Conservation (phyloP, 1,284 basidiomycete genomes). For the Puccinia coronata region DNA sequence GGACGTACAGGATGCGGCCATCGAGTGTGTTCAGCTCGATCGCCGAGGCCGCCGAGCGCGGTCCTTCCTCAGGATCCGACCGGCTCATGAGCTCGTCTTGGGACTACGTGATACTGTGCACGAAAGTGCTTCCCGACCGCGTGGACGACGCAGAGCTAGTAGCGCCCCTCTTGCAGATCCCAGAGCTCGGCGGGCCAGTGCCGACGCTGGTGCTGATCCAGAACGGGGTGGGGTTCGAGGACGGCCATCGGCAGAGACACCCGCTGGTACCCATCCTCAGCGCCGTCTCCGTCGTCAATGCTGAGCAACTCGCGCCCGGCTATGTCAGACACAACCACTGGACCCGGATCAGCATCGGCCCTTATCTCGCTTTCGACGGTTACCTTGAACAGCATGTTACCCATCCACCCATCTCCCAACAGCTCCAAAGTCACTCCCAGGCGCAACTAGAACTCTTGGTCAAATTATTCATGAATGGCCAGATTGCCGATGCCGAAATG, state of each 20-base stretch:
- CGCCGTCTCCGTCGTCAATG: conserved; percentile 61
- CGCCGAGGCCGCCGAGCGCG: conserved; percentile 51
- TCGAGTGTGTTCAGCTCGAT: conserved; percentile 58
- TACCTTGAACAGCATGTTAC: conserved; percentile 34
- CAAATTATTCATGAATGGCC: conserved; percentile 57
- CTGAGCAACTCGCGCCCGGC: conserved; percentile 59
- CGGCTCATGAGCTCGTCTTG: conserved; percentile 54
- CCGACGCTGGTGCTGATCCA: conserved; percentile 60
- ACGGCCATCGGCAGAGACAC: conserved; percentile 58
- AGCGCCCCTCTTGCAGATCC: conserved; percentile 55
- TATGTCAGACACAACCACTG: conserved; percentile 61
- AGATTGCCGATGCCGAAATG: conserved; percentile 60
- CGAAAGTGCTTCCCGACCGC: conserved; percentile 61
- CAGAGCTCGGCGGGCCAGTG: conserved; percentile 49
- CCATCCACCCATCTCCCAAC: conserved; percentile 31
- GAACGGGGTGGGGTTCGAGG: conserved; percentile 62
- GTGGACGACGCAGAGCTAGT: conserved; percentile 60
- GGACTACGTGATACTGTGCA: conserved; percentile 61
- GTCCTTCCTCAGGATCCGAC: conserved; percentile 13
- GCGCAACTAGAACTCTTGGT: conserved; percentile 50
- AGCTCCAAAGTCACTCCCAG: conserved; percentile 38
- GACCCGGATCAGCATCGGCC: too few relatives aligned
- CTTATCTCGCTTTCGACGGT: conserved; percentile 56
- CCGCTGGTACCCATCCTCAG: conserved; percentile 58
- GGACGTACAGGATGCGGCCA: conserved; percentile 60